phyloP scores from a whole-genome alignment of 1,139 yeast species.

The Barnettozyma hawaiiensis region DNA sequence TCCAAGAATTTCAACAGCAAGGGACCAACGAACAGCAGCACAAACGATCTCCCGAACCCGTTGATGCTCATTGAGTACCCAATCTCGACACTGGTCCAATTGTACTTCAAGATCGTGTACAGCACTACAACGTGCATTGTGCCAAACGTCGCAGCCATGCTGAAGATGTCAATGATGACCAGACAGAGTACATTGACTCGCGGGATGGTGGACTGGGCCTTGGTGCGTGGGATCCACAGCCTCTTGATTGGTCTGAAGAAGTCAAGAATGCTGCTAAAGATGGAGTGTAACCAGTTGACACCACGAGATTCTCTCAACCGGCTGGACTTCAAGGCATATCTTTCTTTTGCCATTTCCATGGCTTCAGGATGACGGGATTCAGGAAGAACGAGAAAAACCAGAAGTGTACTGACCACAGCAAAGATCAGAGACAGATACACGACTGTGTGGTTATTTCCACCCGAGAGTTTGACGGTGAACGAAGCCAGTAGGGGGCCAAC shows the following conservation, averaged over 20 bases:
- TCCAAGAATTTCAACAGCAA: constrained; percentile 31
- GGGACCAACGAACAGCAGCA: constrained; percentile 37
- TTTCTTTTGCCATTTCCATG: constrained; percentile 10
- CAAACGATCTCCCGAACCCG: constrained; percentile 39
- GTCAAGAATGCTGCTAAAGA: no score
- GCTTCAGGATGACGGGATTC: constrained; percentile 50
- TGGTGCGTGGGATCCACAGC: constrained; percentile 33
- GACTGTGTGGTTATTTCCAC: constrained; percentile 17
- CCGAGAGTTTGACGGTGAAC: constrained; percentile 22
- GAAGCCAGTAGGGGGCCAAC: constrained; percentile 54
- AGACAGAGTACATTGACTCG: constrained; percentile 35
- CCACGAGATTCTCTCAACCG: neutral
- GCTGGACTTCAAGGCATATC: neutral
- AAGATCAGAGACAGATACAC: constrained; percentile 28
- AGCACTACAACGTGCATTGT: constrained; percentile 42
- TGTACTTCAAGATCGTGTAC: constrained; percentile 46
- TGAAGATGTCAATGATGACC: constrained; percentile 29
- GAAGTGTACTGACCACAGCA: constrained; percentile 21
- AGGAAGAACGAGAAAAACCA: constrained; percentile 18
- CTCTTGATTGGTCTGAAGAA: constrained; percentile 19
- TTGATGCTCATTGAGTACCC: constrained; percentile 49
- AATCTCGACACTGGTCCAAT: constrained; percentile 51
- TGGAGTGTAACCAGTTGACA: no score
- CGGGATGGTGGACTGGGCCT: constrained; percentile 28
- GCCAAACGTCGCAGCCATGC: constrained; percentile 26